Conservation (phyloP, 106 monocot species). For the Posidonia australis region DNA sequence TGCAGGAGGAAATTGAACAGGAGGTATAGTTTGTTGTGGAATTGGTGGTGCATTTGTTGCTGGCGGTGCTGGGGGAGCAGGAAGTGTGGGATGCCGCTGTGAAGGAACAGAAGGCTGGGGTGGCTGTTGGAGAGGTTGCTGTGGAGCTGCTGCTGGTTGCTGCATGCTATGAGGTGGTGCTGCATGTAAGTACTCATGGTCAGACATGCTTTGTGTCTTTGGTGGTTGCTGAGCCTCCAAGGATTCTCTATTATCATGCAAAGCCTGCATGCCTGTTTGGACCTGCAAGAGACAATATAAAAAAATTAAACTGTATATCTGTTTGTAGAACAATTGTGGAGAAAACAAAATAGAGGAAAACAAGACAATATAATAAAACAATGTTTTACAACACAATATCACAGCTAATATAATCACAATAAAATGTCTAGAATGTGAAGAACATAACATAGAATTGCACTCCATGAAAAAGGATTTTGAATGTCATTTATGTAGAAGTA, state of each 20-base stretch:
- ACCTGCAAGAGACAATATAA: slow-evolving; percentile 46
- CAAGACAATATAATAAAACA: no score
- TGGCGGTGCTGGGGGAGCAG: background rate
- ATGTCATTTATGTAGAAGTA: no score
- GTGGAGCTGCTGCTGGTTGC: background rate
- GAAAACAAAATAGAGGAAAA: no score
- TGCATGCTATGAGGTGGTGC: background rate
- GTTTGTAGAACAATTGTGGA: no score
- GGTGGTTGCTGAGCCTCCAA: slow-evolving; percentile 57
- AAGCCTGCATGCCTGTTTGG: slow-evolving; percentile 55
- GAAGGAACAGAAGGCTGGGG: slow-evolving; percentile 1
- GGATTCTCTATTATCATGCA: slow-evolving; percentile 72
- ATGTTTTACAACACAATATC: no score
- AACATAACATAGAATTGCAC: no score
- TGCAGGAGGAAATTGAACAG: background rate
- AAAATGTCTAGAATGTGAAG: no score
- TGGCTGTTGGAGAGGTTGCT: slow-evolving; percentile 6
- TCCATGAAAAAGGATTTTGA: no score
- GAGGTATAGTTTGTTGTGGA: slow-evolving; percentile 15
- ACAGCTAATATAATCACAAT: no score
- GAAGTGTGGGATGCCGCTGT: background rate
- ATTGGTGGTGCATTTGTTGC: slow-evolving; percentile 6
- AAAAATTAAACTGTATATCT: no score
- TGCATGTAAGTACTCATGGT: background rate
- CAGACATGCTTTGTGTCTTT: slow-evolving; percentile 27